Conservation (phyloP, 768 basidiomycete species). For the Termitomyces heimii region DNA sequence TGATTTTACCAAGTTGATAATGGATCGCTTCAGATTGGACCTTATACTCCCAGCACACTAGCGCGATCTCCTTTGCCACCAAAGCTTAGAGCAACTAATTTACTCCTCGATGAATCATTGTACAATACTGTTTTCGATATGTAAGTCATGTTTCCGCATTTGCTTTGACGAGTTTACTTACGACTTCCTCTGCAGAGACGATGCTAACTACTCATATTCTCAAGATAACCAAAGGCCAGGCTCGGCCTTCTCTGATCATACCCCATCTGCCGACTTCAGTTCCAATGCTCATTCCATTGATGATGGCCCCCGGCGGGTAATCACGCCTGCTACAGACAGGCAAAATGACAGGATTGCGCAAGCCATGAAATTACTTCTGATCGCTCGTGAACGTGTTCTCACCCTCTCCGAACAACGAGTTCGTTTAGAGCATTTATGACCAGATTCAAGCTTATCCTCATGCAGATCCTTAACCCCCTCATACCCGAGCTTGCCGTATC, state of each 20-base stretch:
- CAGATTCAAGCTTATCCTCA: not conserved
- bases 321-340: slow-evolving; percentile 47
- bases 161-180: not conserved
- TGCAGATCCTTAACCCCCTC: slow-evolving; percentile 47
- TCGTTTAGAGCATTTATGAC: slow-evolving; percentile 15
- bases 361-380: slow-evolving; percentile 62
- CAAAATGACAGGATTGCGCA: slow-evolving; percentile 53
- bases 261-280: slow-evolving; percentile 11
- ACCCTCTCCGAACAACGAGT: slow-evolving; percentile 75
- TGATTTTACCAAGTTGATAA: not conserved
- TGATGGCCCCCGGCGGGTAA: slow-evolving; percentile 15
- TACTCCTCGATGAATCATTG: slow-evolving; percentile 60
- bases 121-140: slow-evolving; percentile 45
- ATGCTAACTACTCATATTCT: slow-evolving; percentile 38
- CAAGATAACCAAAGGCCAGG: slow-evolving; percentile 26
- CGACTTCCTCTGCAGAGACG: slow-evolving; percentile 28
- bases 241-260: slow-evolving; percentile 36
- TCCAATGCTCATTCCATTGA: slow-evolving; percentile 10
- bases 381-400: slow-evolving; percentile 66
- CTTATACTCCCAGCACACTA: slow-evolving; percentile 71
- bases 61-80: slow-evolving; percentile 72
- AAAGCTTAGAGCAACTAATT: slow-evolving; percentile 66
- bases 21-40: slow-evolving; percentile 55
- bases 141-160: slow-evolving; percentile 25
- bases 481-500: slow-evolving; percentile 39